Conservation (phyloP, 2,329 filamentous ascomycete species). For the Nannizzia gypsea region DNA sequence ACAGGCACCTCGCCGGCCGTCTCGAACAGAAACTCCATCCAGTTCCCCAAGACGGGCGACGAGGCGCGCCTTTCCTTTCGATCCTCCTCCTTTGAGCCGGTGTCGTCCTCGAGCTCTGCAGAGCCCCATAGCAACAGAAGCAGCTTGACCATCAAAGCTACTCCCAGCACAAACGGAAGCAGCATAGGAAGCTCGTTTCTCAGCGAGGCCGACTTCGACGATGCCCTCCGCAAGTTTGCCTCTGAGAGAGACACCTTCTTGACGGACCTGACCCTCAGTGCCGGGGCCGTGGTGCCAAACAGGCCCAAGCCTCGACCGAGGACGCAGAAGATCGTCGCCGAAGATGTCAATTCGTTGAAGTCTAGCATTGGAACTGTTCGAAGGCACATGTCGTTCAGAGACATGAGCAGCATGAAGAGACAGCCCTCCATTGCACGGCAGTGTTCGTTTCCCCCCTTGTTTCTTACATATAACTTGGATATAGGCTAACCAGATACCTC, state of each 20-base stretch:
- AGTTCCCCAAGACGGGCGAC: constrained; percentile 26
- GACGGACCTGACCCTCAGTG: constrained; percentile 81
- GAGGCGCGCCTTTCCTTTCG: constrained; percentile 34
- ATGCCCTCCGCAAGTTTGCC: constrained; percentile 85
- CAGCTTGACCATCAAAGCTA: constrained; percentile 49
- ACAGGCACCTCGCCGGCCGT: constrained; percentile 32
- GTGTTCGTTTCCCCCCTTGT: constrained; percentile 43
- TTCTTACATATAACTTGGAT: constrained; percentile 1
- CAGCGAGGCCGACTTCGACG: constrained; percentile 82
- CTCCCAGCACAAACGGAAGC: constrained; percentile 24
- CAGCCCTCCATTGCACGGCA: constrained; percentile 65
- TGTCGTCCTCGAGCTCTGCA: constrained; percentile 19
- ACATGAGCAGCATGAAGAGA: constrained; percentile 90
- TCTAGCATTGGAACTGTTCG: constrained; percentile 72
- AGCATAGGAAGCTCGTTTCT: constrained; percentile 24
- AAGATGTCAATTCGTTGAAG: constrained; percentile 49
- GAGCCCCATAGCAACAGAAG: constrained; percentile 51
- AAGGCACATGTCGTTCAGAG: constrained; percentile 80
- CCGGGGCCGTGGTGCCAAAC: constrained; percentile 49
- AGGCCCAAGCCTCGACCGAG: constrained; percentile 65
- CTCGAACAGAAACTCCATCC: constrained; percentile 31
- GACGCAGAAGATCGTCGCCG: constrained; percentile 67
- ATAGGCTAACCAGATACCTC: constrained; percentile 18
- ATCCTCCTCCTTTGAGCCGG: constrained; percentile 36
- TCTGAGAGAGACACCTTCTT: constrained; percentile 89